Conservation (phyloP, 2,329 filamentous ascomycete genomes). For the Neonectria magnoliae region DNA sequence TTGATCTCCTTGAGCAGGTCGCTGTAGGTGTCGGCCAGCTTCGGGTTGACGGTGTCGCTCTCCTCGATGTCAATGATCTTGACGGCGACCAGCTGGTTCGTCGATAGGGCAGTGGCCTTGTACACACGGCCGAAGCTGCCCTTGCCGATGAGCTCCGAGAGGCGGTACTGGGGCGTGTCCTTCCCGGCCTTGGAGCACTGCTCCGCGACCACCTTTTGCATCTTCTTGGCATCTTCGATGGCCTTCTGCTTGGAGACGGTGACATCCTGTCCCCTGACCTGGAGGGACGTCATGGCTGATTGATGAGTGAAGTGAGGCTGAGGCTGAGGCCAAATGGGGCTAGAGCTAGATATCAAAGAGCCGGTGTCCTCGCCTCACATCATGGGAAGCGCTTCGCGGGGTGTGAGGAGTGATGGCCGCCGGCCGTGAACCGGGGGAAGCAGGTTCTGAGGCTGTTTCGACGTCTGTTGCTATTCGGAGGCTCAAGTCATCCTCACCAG, state of each 20-base stretch:
- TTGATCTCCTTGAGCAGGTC: constrained; percentile 76
- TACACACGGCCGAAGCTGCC: constrained; percentile 80
- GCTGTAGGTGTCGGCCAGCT: constrained; percentile 72
- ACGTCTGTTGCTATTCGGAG: constrained; percentile 12
- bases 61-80: constrained; percentile 89
- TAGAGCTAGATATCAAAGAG: constrained; percentile 17
- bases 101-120: constrained; percentile 64
- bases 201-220: constrained; percentile 72
- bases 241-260: constrained; percentile 67
- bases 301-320: constrained; percentile 5
- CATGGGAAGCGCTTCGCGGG: constrained; percentile 27
- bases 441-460: constrained; percentile 27
- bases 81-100: constrained; percentile 71
- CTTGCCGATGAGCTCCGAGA: constrained; percentile 79
- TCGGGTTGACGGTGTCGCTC: constrained; percentile 73
- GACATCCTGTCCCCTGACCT: constrained; percentile 54
- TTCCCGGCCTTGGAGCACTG: constrained; percentile 68
- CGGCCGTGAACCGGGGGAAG: constrained; percentile 15
- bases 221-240: constrained; percentile 75
- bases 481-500: constrained; percentile 11
- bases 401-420: not conserved
- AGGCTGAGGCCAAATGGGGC: constrained; percentile 11
- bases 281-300: constrained; percentile 53
- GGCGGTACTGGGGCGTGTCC: constrained; percentile 71
- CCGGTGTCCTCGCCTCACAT: constrained; percentile 29